Base-by-base conservation (phyloP, 805 yeast species). In the Candida pseudoglaebosa region DNA sequence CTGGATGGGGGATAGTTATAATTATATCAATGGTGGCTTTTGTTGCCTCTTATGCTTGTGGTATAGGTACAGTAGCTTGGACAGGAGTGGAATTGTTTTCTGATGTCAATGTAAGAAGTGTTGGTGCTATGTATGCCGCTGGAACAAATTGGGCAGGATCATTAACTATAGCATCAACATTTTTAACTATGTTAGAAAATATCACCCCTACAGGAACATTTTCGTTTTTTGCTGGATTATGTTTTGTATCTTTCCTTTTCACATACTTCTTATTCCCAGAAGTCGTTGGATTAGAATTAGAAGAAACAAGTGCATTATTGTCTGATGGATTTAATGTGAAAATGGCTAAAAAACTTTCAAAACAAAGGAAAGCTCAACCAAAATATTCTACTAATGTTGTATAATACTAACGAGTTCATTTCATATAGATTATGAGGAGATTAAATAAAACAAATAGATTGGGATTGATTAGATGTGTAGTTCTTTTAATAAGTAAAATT, bases 1-100 rank as follows among this genome's bases (percentile, higher is more conserved):
- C 79, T 19, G 80, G 88, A 2, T 90, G 97, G 96, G 95, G 96
- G 15, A 77, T 85, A 45, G 80, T 90, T 12, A 79, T 91, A 39
- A 83, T 93, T 46, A 72, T 89, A 28, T 81, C 88, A 38, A 89
- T 90, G 86, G 87, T 91, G 46, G 59, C 79, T 29, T 93, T 71
- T 56, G 96, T 90, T 33, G 96, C 95, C 2, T 80, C 83, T 38
- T 91, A 90, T 59, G 96, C 97, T 35, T 70, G 87, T 48, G 98
- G 98, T 49, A 86, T 90, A 49, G 99, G 99, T 65, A 90, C 91
- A 61, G 93, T 88, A 39, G 97, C 98, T 40, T 91, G 99, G 99
- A 96, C 91, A 58, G 97, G 93, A 57, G 84, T 91, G 41, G 99
- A 91, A 64, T 69, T 91, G 55, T 89, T 93, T 67, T 93, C 97